phyloP scores from a whole-genome alignment of 441 rosid species.

The Arabidopsis hybrid region DNA sequence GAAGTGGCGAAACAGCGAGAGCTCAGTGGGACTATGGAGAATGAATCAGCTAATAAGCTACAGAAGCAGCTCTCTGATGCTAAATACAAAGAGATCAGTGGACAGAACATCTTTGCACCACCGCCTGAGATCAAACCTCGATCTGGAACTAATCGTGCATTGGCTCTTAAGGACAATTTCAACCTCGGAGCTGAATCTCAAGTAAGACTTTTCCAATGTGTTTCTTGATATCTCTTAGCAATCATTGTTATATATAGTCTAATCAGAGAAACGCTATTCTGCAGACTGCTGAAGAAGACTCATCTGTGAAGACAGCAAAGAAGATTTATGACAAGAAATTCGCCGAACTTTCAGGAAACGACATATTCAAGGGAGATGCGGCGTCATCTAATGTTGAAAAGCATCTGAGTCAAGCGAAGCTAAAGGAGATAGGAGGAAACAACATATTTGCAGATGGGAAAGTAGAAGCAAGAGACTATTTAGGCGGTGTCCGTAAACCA shows the following conservation, averaged over 20 bases:
- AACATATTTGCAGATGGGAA: constrained; percentile 95
- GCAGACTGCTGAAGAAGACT: constrained; percentile 66
- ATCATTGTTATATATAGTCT: background rate
- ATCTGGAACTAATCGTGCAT: constrained; percentile 63
- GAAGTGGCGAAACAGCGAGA: constrained; percentile 98
- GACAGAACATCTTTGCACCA: constrained; percentile 94
- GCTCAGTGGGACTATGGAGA: constrained; percentile 79
- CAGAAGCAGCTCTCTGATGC: constrained; percentile 85
- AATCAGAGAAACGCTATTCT: background rate
- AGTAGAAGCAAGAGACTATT: constrained; percentile 82
- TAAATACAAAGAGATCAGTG: constrained; percentile 89
- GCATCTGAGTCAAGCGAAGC: constrained; percentile 72
- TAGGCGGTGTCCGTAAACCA: constrained; percentile 97
- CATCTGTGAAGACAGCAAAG: constrained; percentile 79
- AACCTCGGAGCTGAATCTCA: constrained; percentile 66
- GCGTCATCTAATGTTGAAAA: constrained; percentile 69
- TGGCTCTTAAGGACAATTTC: constrained; percentile 74
- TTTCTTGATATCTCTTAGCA: constrained; percentile 3
- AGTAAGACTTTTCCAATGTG: constrained; percentile 18
- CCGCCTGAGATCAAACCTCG: constrained; percentile 95
- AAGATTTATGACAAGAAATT: constrained; percentile 83
- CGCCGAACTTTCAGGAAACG: constrained; percentile 83
- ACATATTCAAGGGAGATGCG: constrained; percentile 82
- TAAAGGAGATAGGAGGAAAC: constrained; percentile 87
- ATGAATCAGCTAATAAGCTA: constrained; percentile 65